Base-by-base conservation (phyloP, 2,329 filamentous ascomycete species). In the Pleomassaria siparia region DNA sequence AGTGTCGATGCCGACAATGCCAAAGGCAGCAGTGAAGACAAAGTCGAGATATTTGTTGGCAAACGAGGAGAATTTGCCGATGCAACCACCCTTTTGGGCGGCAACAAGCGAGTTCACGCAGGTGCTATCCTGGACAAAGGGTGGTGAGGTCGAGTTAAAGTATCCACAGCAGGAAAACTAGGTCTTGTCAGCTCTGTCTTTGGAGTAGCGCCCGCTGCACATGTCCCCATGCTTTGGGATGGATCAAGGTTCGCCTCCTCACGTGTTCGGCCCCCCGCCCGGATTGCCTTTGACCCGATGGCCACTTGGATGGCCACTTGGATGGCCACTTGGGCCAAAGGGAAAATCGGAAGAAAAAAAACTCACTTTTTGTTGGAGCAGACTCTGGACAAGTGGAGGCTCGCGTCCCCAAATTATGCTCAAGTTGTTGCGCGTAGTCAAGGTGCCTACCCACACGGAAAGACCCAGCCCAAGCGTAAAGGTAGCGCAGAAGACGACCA, bases 101-200 rank as follows among this genome's bases (percentile, higher is more conserved):
- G 89, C 88, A 29, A 85, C 80, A 2, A 87, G 82, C 6, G 86
- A 82, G 63, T 84, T 88, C 9, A 83, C 79, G 69, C 89, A 94
- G 1, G 79, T 82, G 5, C 69, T 55, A 60, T 91, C 85, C 46
- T 81, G 83, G 54, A 89, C 77, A 66, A 91, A 92, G 43, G 85
- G 83, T 10, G 87, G 86, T 11, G 82, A 79, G 4, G 84, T 86
- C 68, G 80, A 83, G 73, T 91, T 89, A 58, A 81, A 73, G 73
- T 89, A 94, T 52, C 89, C 89, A 60, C 89, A 94, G 81, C 89
- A 94, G 59, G 82, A 68, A 67, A 92, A 91, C 84, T 90, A 60
- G 58, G 40, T 18, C 25, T 60, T 54, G 57, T 62, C 47, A 58
- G 52, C 44, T 55, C 44, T 53, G 41, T 49, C 43, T 50, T 47